A percentile compares a stretch with the other conserved stretches of the same genome.
phyloP scores from a whole-genome alignment of 139 green algal species.

The Asterochloris sp. region DNA sequence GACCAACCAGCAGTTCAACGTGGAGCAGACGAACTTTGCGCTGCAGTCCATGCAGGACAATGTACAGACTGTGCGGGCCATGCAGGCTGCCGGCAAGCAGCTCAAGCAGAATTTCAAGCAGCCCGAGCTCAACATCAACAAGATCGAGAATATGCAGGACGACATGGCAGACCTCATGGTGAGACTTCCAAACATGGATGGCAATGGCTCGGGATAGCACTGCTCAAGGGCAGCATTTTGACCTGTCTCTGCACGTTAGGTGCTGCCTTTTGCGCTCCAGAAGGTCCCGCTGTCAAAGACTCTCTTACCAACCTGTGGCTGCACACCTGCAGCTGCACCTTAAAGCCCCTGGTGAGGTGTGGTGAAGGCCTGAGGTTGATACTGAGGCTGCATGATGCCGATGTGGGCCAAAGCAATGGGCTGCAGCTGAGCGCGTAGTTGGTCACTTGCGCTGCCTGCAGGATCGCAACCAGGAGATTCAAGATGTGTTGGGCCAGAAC shows the following conservation, averaged over 20 bases:
- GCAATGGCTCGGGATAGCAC: not conserved
- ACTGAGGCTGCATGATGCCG: too few species aligned
- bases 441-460: slow-evolving; percentile 22
- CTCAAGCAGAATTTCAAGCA: slow-evolving; percentile 77
- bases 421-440: not conserved
- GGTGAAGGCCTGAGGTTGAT: too few species aligned
- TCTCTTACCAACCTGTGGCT: too few species aligned
- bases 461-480: slow-evolving; percentile 90
- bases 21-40: slow-evolving; percentile 84
- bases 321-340: too few species aligned
- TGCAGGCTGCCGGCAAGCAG: slow-evolving; percentile 72
- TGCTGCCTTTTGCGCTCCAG: too few species aligned
- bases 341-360: too few species aligned
- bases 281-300: too few species aligned
- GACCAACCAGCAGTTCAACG: slow-evolving; percentile 93
- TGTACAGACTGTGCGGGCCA: slow-evolving; percentile 44
- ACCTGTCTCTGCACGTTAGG: not conserved
- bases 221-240: not conserved
- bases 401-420: too few species aligned
- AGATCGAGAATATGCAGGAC: slow-evolving; percentile 95
- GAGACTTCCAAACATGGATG: not conserved
- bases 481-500: slow-evolving; percentile 78
- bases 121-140: slow-evolving; percentile 92
- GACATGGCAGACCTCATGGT: slow-evolving; percentile 93
- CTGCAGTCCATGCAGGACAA: slow-evolving; percentile 56